A percentile compares a stretch with the other conserved stretches of the same genome.
These are phyloP conservation scores for Globisporangium nunn DNA, from an alignment of 352 stramenopile genomes.

Conservation along the genomic window DNA sequence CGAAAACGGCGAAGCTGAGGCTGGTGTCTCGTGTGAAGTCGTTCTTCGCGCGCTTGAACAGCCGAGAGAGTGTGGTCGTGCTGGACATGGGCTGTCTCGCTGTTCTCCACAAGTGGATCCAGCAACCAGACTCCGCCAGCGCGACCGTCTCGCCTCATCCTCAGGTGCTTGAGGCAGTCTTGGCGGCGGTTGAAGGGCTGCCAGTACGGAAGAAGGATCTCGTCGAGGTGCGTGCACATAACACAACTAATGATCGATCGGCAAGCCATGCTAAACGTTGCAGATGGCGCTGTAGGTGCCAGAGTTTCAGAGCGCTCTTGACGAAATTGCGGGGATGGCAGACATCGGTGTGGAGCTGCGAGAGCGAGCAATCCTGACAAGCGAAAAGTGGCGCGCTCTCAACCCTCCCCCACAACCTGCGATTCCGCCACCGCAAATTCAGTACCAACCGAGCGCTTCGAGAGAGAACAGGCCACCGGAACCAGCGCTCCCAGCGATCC, in stretches of 20 bases:
- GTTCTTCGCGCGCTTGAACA: conserved; percentile 58
- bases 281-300: conserved; percentile 16
- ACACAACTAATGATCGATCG: neutral
- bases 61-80: conserved; percentile 37
- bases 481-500: conserved; percentile 32
- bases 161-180: conserved; percentile 59
- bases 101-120: conserved; percentile 57
- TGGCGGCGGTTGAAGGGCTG: conserved; percentile 42
- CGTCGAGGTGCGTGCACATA: conserved; percentile 25
- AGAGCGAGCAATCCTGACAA: conserved; percentile 30
- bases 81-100: conserved; percentile 55
- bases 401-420: conserved; percentile 21
- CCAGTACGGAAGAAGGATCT: conserved; percentile 63
- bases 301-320: conserved; percentile 25
- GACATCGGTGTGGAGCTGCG: conserved; percentile 27
- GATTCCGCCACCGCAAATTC: neutral
- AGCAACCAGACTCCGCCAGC: conserved; percentile 7
- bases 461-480: neutral
- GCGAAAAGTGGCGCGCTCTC: conserved; percentile 31
- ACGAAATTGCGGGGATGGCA: conserved; percentile 24
- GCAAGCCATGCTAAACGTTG: neutral
- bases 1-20: conserved; percentile 68
- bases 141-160: conserved; percentile 27
- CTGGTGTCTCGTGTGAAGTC: conserved; percentile 65
- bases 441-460: neutral